A percentile compares a stretch with the other conserved stretches of the same genome.
Evolutionary conservation across 1,139 yeast species (phyloP).

Genomic region (Geotrichum aggregatum): DNA sequence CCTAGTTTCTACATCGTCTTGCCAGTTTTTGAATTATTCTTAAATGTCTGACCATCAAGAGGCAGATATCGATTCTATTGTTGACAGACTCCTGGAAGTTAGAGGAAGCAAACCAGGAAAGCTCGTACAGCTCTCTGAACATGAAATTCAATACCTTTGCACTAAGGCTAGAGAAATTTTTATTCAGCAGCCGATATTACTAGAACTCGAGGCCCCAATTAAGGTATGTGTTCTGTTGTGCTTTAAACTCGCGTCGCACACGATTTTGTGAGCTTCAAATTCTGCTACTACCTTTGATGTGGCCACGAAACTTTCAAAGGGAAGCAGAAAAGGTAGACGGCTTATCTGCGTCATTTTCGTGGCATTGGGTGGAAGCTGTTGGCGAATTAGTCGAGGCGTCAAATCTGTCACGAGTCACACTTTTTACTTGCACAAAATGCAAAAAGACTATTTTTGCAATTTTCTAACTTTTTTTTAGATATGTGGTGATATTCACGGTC

Average conservation of each 20-base stretch:
- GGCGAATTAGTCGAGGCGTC: no score
- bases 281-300: not conserved
- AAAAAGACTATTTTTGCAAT: no score
- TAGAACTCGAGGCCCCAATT: conserved; percentile 95
- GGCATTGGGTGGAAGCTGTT: no score
- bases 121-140: conserved; percentile 89
- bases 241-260: not conserved
- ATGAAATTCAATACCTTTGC: conserved; percentile 90
- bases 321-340: not conserved
- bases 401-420: no score
- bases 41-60: conserved; percentile 63
- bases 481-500: conserved; percentile 96
- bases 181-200: conserved; percentile 91
- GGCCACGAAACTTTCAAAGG: not conserved
- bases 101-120: conserved; percentile 98
- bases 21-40: not conserved
- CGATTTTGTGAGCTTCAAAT: not conserved
- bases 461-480: conserved; percentile 35
- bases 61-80: conserved; percentile 94
- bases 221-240: conserved; percentile 51
- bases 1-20: no score
- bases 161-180: conserved; percentile 97
- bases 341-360: not conserved
- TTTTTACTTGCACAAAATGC: no score
- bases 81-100: conserved; percentile 93